A percentile compares a stretch with the other conserved stretches of the same genome.
Evolutionary conservation across 2,329 filamentous ascomycete species (phyloP).

Genomic region (Pseudogymnoascus sp.): DNA sequence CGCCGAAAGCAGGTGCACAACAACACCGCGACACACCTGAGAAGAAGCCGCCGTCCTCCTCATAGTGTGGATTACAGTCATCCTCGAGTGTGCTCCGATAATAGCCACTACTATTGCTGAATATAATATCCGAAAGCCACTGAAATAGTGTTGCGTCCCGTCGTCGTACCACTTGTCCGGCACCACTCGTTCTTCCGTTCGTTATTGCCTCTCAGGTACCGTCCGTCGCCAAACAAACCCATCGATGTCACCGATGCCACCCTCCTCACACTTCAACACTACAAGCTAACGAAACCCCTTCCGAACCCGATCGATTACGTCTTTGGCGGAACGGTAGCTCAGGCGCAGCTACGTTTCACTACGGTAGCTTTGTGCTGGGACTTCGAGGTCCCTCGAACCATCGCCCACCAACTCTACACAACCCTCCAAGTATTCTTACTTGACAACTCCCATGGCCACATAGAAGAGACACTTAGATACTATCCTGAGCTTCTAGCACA

Average conservation of each 20-base stretch:
- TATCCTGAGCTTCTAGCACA: constrained; percentile 9
- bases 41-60: neutral
- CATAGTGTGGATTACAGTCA: neutral
- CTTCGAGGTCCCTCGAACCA: neutral
- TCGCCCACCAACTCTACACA: neutral
- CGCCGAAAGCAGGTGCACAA: constrained; percentile 10
- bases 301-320: neutral
- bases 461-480: constrained; percentile 8
- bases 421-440: constrained; percentile 8
- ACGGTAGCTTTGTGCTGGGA: neutral
- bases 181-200: constrained; percentile 3
- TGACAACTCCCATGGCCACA: constrained; percentile 3
- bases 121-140: constrained; percentile 8
- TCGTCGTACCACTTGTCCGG: neutral
- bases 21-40: constrained; percentile 10
- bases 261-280: neutral
- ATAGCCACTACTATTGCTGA: constrained; percentile 7
- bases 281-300: neutral
- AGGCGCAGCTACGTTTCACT: neutral
- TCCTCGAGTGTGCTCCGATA: constrained; percentile 5
- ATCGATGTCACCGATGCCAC: neutral
- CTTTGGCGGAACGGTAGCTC: neutral
- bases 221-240: constrained; percentile 4
- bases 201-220: constrained; percentile 7
- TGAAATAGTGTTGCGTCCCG: constrained; percentile 8